Percentiles rank a stretch among this genome's conserved stretches.
Evolutionary conservation across 306 rosid genomes (phyloP).

Genomic region (Fagus sylvatica): DNA sequence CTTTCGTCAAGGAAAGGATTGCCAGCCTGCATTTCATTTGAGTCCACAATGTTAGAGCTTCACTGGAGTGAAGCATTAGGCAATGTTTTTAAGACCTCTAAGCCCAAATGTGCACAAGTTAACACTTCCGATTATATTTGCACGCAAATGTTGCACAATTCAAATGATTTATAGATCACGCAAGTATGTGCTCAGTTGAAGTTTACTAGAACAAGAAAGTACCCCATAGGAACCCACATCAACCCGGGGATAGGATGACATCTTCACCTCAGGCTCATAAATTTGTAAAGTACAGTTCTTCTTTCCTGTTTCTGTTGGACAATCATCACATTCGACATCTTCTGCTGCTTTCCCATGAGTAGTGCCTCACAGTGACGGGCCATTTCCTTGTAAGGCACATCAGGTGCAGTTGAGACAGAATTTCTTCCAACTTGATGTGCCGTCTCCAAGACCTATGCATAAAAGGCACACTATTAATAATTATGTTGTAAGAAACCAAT

Average conservation of each 20-base stretch:
- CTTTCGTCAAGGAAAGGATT: conserved; percentile 37
- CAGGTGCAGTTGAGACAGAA: conserved; percentile 47
- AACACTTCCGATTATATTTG: neutral
- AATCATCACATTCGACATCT: conserved; percentile 73
- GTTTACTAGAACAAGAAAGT: conserved; percentile 27
- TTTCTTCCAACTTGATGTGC: conserved; percentile 58
- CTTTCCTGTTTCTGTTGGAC: conserved; percentile 44
- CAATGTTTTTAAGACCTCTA: neutral
- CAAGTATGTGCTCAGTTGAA: conserved; percentile 8
- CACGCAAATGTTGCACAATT: neutral
- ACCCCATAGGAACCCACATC: conserved; percentile 40
- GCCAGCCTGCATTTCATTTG: conserved; percentile 50
- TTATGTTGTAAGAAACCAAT: neutral
- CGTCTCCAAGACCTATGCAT: conserved; percentile 68
- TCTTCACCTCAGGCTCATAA: conserved; percentile 35
- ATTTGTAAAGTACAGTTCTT: conserved; percentile 26
- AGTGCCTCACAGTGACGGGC: conserved; percentile 77
- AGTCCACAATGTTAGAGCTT: conserved; percentile 26
- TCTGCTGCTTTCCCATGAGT: conserved; percentile 69
- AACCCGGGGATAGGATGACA: conserved; percentile 9
- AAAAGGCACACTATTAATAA: conserved; percentile 16
- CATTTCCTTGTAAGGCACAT: conserved; percentile 79
- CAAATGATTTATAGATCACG: conserved; percentile 7
- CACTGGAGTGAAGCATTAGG: conserved; percentile 3
- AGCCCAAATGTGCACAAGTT: neutral